Percentiles rank a stretch among this genome's conserved stretches.
Evolutionary conservation across 2,329 filamentous ascomycete species (phyloP).

Genomic region (Lasiodiplodia hormozganensis): DNA sequence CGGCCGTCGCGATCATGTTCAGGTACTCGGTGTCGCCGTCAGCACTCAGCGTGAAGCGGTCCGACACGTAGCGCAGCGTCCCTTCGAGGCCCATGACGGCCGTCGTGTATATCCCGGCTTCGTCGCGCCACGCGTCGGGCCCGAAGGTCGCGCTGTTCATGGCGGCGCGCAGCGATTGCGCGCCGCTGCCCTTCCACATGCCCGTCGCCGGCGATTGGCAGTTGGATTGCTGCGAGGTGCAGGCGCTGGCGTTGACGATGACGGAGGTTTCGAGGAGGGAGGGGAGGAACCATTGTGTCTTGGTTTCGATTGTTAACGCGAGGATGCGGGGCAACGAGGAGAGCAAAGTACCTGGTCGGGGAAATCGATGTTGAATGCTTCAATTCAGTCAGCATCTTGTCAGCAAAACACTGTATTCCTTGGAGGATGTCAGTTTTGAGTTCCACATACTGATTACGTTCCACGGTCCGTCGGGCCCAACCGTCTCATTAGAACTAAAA

Average conservation of each 20-base stretch:
- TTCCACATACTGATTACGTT: constrained; percentile 10
- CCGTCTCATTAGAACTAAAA: constrained; percentile 1
- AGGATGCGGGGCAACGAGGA: neutral
- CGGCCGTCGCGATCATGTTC: neutral
- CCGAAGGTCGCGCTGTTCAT: constrained; percentile 2
- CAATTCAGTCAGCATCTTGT: neutral
- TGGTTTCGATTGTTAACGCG: neutral
- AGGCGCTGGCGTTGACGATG: constrained; percentile 4
- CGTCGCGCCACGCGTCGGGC: neutral
- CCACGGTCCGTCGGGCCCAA: constrained; percentile 20
- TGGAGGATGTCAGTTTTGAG: neutral
- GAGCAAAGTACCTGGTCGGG: neutral
- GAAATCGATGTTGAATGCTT: neutral
- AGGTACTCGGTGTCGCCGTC: neutral
- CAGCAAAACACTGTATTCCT: too few relatives aligned
- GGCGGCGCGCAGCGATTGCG: neutral
- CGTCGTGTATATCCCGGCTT: neutral
- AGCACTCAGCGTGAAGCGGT: neutral
- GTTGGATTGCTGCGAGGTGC: neutral
- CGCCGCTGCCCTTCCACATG: constrained; percentile 7
- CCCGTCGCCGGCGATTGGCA: neutral
- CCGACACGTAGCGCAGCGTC: neutral
- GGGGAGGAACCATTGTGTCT: constrained; percentile 5
- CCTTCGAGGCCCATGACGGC: constrained; percentile 11
- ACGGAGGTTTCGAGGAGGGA: constrained; percentile 8